Evolutionary conservation across 768 basidiomycete species (phyloP), one percentile per base, ranked within the genome.

Genomic region (Boletus sp.): DNA sequence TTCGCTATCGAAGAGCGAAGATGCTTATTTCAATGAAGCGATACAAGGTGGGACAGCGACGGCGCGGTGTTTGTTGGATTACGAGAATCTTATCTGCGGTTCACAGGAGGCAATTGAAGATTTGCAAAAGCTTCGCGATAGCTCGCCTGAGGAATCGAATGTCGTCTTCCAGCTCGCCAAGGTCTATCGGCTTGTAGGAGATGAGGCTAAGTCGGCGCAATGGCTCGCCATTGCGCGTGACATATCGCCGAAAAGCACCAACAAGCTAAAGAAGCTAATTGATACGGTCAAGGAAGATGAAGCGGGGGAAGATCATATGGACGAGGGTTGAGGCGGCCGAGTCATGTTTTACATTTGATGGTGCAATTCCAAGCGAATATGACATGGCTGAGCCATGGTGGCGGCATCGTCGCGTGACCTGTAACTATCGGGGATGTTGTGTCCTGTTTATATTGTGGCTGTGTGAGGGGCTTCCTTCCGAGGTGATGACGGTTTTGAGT

Each of bases 81-180:
- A 52, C 49, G 50, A 47, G 11, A 59, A 55, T 62, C 66, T 68
- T 67, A 61, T 67, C 64, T 59, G 56, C 59, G 54, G 50, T 59
- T 59, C 48, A 61, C 76, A 97, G 94, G 78, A 78, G 42, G 95
- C 96, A 18, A 81, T 93, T 44, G 71, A 80, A 58, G 92, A 94
- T 71, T 80, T 98, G 69, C 86, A 93, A 74, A 77, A 79, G 58
- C 82, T 99, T 51, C 82, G 87, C 63, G 85, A 84, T 70, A 77
- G 84, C 60, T 91, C 94, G 36, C 96, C 96, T 7, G 92, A 94
- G 68, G 97, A 99, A 77, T 89, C 94, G 52, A 98, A 98, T 75
- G 91, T 98, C 55, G 85, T 95, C 57, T 97, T 97, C 83, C 88
- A 98, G 73, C 84, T 99, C 17, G 97, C 94, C 29, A 90, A 89